Conservation (phyloP, 2,329 filamentous ascomycete species). For the Trichoderma harzianum region DNA sequence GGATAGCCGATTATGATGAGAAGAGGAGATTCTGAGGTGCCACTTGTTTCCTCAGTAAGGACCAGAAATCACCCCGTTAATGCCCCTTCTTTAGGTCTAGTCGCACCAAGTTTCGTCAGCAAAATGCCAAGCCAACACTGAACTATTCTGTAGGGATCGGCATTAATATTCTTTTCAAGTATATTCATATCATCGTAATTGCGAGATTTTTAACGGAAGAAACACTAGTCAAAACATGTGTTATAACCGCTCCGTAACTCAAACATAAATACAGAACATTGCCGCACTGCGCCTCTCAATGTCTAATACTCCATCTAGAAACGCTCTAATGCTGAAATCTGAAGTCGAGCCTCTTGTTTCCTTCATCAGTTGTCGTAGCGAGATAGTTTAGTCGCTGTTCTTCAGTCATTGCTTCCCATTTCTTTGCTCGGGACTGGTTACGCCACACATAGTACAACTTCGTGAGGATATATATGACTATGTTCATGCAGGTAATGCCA, state of each 20-base stretch:
- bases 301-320: neutral
- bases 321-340: constrained; percentile 44
- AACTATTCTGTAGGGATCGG: neutral
- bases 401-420: constrained; percentile 42
- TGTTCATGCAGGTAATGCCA: constrained; percentile 45
- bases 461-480: constrained; percentile 42
- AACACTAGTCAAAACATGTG: neutral
- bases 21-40: neutral
- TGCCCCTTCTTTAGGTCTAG: neutral
- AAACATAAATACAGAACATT: neutral
- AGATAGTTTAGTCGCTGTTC: constrained; percentile 48
- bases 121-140: neutral
- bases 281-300: neutral
- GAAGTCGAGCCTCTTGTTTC: constrained; percentile 54
- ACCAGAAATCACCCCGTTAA: neutral
- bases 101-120: neutral
- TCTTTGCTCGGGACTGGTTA: constrained; percentile 41
- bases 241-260: neutral
- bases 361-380: constrained; percentile 48
- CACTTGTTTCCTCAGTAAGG: neutral
- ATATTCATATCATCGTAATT: neutral
- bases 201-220: neutral
- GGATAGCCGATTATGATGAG: neutral
- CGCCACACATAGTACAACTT: constrained; percentile 48
- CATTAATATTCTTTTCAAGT: neutral